Base-by-base conservation (phyloP, 805 yeast genomes). In the Cyberlindnera mississippiensis region DNA sequence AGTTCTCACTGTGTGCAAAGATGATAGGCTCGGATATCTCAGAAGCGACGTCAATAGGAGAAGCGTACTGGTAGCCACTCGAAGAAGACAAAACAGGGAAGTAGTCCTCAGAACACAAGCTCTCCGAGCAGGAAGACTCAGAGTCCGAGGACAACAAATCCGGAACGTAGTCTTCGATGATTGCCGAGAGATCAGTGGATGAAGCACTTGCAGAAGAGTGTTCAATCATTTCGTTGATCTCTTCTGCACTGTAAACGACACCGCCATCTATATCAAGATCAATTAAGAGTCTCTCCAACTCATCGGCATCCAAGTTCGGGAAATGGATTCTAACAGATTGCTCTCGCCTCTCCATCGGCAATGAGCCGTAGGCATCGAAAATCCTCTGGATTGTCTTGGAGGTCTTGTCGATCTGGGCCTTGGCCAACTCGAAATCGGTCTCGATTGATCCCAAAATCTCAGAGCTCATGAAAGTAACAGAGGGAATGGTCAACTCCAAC, bases 181-280 rank as follows among this genome's bases (percentile, higher is more conserved):
- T 30, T 16, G 41, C 45, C 28, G 48, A 27, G 4, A 50, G 38
- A 5, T 42, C 41, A 4, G 35, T 16, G 13, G 39, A 15, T 4
- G 48, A 36, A 9, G 37, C 38, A 24, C 29, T 13, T 13, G 27
- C 19, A 7, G 42, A 34, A 2, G 30, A 41, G 4, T 35, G 41
- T 19, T 34, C 46, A 12, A 32, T 31, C 28, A 37, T 33, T 3
- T 16, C 50, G 4, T 38, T 34, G 17, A 36, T 14, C 1, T 47
- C 53, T 9, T 49, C 53, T 32, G 54, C 63, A n/a, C 71, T 66
- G 48, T 63, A 60, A 15, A 83, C 78, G 18, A 71, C 61, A 2
- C 89, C 90, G 10, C 73, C 68, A 2, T 73, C 58, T 6, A 85
- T 75, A 18, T 76, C 83, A 45, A 76, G 68, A 33, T 84, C 93